phyloP scores from a whole-genome alignment of 306 rosid species.

The Begonia loranthoides region DNA sequence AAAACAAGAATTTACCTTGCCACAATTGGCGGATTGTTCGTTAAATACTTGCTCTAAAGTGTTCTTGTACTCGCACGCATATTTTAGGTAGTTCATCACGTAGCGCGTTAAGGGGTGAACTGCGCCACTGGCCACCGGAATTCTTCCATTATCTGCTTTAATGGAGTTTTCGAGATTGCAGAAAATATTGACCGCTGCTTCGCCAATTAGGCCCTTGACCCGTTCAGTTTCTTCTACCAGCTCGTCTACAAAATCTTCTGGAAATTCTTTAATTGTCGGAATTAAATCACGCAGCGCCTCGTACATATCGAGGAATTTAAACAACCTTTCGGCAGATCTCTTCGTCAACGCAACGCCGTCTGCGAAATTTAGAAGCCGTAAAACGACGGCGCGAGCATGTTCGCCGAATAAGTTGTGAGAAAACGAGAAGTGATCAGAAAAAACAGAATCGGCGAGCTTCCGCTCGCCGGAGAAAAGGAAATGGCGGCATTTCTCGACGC shows the following conservation, averaged over 20 bases:
- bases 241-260: conserved; percentile 18
- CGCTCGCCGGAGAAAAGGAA: conserved; percentile 35
- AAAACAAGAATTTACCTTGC: conserved; percentile 18
- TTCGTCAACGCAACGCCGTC: conserved; percentile 40
- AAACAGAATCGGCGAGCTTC: conserved; percentile 31
- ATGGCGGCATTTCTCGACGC: conserved; percentile 38
- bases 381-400: conserved; percentile 25
- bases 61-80: conserved; percentile 63
- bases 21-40: conserved; percentile 5
- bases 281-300: conserved; percentile 47
- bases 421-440: conserved; percentile 18
- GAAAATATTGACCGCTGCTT: conserved; percentile 34
- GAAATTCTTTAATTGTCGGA: conserved; percentile 10
- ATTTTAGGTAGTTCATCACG: conserved; percentile 67
- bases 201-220: conserved; percentile 22
- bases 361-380: conserved; percentile 44
- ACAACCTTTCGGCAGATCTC: conserved; percentile 50
- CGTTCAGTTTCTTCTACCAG: conserved; percentile 22
- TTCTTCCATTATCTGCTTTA: conserved; percentile 41
- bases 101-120: conserved; percentile 76
- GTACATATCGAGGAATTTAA: conserved; percentile 64
- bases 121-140: conserved; percentile 59
- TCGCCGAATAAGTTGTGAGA: conserved; percentile 23
- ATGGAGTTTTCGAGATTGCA: conserved; percentile 50
- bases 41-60: conserved; percentile 47